Evolutionary conservation across 305 asterid species (phyloP), one percentile per base, ranked within the genome.

Genomic region (Fraxinus floribunda): DNA sequence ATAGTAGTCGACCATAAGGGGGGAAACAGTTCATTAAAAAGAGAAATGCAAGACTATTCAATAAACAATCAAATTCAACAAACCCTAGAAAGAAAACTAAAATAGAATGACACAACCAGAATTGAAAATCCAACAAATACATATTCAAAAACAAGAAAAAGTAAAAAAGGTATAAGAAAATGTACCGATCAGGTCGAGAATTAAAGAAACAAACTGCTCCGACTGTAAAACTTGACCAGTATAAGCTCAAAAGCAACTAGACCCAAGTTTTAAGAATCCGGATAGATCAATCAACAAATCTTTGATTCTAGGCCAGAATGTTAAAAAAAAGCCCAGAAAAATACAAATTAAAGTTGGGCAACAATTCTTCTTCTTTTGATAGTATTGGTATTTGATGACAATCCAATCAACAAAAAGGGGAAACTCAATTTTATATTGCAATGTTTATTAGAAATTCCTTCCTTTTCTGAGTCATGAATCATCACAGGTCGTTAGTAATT

Each of bases 41-140:
- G 2, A 3, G 52, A 49, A 64, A 46, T 24, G 18, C 4, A 39
- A 73, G 5, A 46, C 60, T 11, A 80, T 3, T 77, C 74, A 79
- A 41, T 32, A 44, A 49, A 81, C 3, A 85, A 74, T 20, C 44
- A 55, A 55, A 55, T 55, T 15, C 0, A 16, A 30, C 78, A 84
- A 86, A 78, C 84, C 89, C 81, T 79, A 77, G 52, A 81, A 77
- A 35, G 36, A 70, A 29, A 82, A 30, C 76, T 57, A 57, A 57
- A 57, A 57, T 20, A 5, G 29, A 20, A 20, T 49, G 60, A 49
- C 20, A 15, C 60, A 4, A 49, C 60, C 60, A 49, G 26, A 57
- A 57, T 26, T 5, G 75, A 18, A 10, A 24, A 79, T 22, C 1
- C 18, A 76, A 29, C 68, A 81, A 32, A n/a, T 2, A 84, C 30